Percentiles rank a stretch among this genome's conserved stretches.
These are phyloP conservation scores for Raffaelea albimanens DNA, from an alignment of 2,329 filamentous ascomycete species.

Conservation along the genomic window DNA sequence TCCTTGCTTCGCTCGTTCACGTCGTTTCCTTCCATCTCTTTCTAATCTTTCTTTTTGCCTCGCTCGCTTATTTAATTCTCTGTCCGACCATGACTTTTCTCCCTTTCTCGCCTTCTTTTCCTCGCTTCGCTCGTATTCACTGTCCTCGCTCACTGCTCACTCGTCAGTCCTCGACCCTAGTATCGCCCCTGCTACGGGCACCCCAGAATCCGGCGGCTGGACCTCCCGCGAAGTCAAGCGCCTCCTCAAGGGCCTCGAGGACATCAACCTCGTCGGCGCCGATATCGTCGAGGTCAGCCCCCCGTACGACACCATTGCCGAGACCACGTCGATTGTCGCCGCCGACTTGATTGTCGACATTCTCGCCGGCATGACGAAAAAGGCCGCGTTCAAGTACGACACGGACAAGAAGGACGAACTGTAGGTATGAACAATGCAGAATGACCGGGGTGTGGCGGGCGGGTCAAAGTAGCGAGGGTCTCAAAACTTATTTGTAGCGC, in stretches of 20 bases:
- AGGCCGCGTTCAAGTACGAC: not conserved
- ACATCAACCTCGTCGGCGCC: conserved; percentile 73
- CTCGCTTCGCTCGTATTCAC: no score
- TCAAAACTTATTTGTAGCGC: no score
- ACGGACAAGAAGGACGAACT: not conserved
- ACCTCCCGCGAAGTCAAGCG: conserved; percentile 78
- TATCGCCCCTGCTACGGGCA: conserved; percentile 51
- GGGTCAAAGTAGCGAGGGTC: no score
- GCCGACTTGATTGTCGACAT: conserved; percentile 10
- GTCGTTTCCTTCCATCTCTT: no score
- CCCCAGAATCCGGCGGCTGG: conserved; percentile 85
- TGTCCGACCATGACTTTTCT: no score
- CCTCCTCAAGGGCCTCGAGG: conserved; percentile 72
- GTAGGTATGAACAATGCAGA: no score
- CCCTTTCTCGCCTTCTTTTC: no score
- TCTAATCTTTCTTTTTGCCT: no score
- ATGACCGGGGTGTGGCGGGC: no score
- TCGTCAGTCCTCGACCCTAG: conserved; percentile 20
- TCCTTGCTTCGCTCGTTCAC: no score
- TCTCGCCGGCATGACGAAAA: conserved; percentile 8
- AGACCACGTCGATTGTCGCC: conserved; percentile 9
- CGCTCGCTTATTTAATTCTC: no score
- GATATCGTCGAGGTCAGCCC: conserved; percentile 85
- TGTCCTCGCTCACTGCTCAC: no score
- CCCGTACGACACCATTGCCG: conserved; percentile 58